Conservation (phyloP, 768 basidiomycete genomes). For the Tylopilus sp. region DNA sequence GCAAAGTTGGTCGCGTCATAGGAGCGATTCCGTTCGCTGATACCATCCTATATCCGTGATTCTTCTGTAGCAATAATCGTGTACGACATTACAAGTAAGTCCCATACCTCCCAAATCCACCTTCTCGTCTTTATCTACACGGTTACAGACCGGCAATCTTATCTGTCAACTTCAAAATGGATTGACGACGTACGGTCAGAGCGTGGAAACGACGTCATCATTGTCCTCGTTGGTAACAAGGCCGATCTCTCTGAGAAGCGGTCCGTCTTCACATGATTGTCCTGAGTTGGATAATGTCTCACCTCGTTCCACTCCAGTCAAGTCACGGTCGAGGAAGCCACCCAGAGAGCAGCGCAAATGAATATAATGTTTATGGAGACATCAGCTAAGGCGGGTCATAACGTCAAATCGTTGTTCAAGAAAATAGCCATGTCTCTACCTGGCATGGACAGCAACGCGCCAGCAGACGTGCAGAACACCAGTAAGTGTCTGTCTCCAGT, state of each 20-base stretch:
- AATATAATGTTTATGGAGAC: constrained; percentile 99
- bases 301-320: constrained; percentile 54
- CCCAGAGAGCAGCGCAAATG: constrained; percentile 83
- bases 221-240: constrained; percentile 98
- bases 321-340: constrained; percentile 98
- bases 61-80: constrained; percentile 99
- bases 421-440: constrained; percentile 98
- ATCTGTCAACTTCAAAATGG: constrained; percentile 98
- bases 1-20: constrained; percentile 27
- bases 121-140: constrained; percentile 2
- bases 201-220: constrained; percentile 95
- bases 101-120: not conserved
- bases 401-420: constrained; percentile 98
- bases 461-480: constrained; percentile 51
- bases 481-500: constrained; percentile 32
- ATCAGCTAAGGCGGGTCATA: constrained; percentile 98
- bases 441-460: constrained; percentile 85
- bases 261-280: constrained; percentile 43
- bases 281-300: not conserved
- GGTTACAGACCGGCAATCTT: constrained; percentile 85
- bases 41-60: constrained; percentile 98
- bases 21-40: constrained; percentile 97
- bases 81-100: constrained; percentile 96
- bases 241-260: constrained; percentile 98
- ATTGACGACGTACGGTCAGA: constrained; percentile 99